Conservation (phyloP, 129 eudicot genomes). For the Chrysanthemum seticuspe region DNA sequence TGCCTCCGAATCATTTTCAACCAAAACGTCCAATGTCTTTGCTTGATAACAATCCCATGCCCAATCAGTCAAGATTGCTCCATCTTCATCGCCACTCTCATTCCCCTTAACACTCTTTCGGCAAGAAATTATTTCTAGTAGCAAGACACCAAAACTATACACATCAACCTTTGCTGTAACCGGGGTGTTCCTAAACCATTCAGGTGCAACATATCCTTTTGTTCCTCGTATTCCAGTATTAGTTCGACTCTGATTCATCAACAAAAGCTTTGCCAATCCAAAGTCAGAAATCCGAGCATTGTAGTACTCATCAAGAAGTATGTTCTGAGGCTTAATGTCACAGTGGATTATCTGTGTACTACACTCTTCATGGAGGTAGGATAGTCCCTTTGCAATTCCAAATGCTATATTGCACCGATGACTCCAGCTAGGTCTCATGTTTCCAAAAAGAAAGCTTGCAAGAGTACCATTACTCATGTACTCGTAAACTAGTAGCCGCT, state of each 20-base stretch:
- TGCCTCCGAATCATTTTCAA: neutral
- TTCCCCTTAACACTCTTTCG: neutral
- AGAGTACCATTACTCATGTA: constrained; percentile 56
- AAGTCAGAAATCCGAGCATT: neutral
- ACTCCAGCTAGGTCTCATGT: constrained; percentile 32
- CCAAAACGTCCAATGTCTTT: neutral
- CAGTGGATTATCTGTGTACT: neutral
- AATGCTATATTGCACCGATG: constrained; percentile 17
- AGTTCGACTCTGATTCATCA: neutral
- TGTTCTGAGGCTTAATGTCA: neutral
- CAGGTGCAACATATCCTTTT: constrained; percentile 3
- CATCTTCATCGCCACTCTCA: neutral
- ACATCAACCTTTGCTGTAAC: neutral
- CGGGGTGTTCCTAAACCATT: constrained; percentile 10
- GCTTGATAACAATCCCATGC: neutral
- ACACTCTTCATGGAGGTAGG: constrained; percentile 4
- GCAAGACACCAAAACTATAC: constrained; percentile 2
- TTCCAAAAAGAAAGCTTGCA: constrained; percentile 36
- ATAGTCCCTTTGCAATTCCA: neutral
- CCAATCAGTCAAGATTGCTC: neutral
- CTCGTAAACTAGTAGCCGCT: constrained; percentile 47
- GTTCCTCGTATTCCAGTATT: constrained; percentile 5
- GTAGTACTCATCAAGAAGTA: neutral
- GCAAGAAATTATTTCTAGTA: constrained; percentile 5
- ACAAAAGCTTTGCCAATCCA: constrained; percentile 5